Conservation (phyloP, 2,329 filamentous ascomycete species). For the Botryotinia narcissicola region DNA sequence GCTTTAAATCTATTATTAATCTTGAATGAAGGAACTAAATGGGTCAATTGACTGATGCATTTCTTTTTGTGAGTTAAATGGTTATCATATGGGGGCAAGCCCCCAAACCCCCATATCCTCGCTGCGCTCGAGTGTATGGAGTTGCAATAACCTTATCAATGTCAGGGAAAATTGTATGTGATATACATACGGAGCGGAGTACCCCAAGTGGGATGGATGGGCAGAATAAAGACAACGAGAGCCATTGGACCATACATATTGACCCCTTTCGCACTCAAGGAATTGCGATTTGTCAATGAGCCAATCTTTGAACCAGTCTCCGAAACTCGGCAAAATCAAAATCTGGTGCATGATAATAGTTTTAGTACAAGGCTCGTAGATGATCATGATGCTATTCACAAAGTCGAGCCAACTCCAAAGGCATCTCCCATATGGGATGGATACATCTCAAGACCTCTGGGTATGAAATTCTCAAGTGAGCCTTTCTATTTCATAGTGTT, state of each 20-base stretch:
- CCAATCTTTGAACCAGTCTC: not conserved
- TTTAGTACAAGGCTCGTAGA: not conserved
- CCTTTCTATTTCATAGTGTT: not conserved
- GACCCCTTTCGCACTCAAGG: not conserved
- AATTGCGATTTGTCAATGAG: not conserved
- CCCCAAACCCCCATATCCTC: not conserved
- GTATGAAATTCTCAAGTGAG: not conserved
- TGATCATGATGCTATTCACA: not conserved
- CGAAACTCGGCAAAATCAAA: not conserved
- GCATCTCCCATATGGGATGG: not conserved
- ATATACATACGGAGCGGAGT: not conserved
- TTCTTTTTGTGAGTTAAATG: too few species aligned
- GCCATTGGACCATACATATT: not conserved
- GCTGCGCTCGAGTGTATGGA: not conserved
- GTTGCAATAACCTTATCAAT: not conserved
- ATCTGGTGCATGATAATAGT: not conserved
- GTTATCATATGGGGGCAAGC: not conserved
- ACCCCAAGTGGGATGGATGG: not conserved
- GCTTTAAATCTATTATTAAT: not conserved
- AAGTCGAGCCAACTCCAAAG: not conserved
- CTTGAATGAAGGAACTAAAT: not conserved
- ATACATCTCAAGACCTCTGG: not conserved
- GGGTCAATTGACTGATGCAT: accelerated
- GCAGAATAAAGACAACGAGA: not conserved
- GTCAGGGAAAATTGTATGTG: not conserved